Conservation (phyloP, 441 rosid species). For the Eutrema salsugineum region DNA sequence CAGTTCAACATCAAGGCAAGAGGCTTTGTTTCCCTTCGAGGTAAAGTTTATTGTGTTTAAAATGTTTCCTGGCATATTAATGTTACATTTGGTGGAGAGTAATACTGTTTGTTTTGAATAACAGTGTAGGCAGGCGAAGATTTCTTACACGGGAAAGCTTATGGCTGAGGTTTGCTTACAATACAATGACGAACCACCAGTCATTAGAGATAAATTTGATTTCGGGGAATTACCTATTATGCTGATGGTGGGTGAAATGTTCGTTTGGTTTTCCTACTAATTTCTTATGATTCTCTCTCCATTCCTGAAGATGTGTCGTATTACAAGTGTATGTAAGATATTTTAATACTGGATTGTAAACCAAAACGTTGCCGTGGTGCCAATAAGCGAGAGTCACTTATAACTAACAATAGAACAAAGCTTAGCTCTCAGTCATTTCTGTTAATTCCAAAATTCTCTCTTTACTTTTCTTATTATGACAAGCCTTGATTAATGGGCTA, state of each 20-base stretch:
- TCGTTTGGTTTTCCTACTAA: constrained; percentile 4
- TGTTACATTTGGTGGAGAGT: constrained; percentile 10
- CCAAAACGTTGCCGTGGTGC: no score
- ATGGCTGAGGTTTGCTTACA: constrained; percentile 59
- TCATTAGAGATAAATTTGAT: constrained; percentile 54
- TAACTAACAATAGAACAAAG: not conserved
- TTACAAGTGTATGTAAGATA: not conserved
- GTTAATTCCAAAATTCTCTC: not conserved
- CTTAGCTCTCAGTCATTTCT: not conserved
- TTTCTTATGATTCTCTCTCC: not conserved
- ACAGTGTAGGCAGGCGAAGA: constrained; percentile 89
- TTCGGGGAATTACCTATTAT: constrained; percentile 88
- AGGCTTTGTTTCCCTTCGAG: constrained; percentile 68
- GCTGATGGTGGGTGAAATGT: constrained; percentile 62
- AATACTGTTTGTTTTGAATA: not conserved
- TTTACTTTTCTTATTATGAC: not conserved
- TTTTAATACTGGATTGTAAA: not conserved
- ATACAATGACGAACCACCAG: constrained; percentile 39
- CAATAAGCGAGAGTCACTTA: not conserved
- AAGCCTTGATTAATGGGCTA: not conserved
- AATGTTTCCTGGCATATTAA: not conserved
- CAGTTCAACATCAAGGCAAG: constrained; percentile 37
- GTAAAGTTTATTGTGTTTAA: constrained; percentile 32
- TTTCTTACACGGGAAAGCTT: constrained; percentile 73
- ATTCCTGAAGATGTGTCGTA: not conserved